phyloP scores from a whole-genome alignment of 208 protist species.

The Tritrichomonas musculus region DNA sequence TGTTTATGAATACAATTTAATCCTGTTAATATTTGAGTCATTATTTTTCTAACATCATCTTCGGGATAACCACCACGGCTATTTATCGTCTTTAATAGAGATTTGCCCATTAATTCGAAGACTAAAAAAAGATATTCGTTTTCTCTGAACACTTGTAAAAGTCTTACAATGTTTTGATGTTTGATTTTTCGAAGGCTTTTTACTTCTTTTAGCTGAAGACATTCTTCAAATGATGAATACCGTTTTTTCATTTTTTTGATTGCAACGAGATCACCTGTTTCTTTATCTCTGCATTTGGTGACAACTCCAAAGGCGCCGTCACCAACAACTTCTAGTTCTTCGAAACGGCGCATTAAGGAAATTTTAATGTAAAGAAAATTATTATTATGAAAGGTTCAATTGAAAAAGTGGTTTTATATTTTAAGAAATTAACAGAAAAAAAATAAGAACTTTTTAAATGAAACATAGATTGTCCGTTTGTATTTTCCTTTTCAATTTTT shows the following conservation, averaged over 20 bases:
- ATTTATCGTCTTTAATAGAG: neutral
- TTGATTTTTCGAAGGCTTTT: slow-evolving; percentile 15
- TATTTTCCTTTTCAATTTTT: no score
- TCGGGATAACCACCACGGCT: neutral
- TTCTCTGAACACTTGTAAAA: slow-evolving; percentile 19
- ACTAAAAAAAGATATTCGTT: slow-evolving; percentile 30
- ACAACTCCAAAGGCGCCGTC: slow-evolving; percentile 90
- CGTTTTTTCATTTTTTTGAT: slow-evolving; percentile 97
- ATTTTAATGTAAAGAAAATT: neutral
- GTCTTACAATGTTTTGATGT: slow-evolving; percentile 14
- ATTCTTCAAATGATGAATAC: slow-evolving; percentile 92
- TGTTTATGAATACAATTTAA: neutral
- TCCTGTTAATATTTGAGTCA: neutral
- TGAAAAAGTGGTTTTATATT: no score
- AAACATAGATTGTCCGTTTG: no score
- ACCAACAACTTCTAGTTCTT: slow-evolving; percentile 76
- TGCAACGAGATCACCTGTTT: slow-evolving; percentile 82
- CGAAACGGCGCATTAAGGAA: slow-evolving; percentile 61
- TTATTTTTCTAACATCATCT: neutral
- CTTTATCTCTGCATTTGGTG: slow-evolving; percentile 71
- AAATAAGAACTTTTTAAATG: no score
- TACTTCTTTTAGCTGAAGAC: slow-evolving; percentile 81
- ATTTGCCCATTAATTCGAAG: slow-evolving; percentile 8
- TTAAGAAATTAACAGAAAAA: no score
- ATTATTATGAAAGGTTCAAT: neutral